A percentile compares a stretch with the other conserved stretches of the same genome.
phyloP scores from a whole-genome alignment of 1,284 basidiomycete species.

The Kalmanozyma brasiliensis region DNA sequence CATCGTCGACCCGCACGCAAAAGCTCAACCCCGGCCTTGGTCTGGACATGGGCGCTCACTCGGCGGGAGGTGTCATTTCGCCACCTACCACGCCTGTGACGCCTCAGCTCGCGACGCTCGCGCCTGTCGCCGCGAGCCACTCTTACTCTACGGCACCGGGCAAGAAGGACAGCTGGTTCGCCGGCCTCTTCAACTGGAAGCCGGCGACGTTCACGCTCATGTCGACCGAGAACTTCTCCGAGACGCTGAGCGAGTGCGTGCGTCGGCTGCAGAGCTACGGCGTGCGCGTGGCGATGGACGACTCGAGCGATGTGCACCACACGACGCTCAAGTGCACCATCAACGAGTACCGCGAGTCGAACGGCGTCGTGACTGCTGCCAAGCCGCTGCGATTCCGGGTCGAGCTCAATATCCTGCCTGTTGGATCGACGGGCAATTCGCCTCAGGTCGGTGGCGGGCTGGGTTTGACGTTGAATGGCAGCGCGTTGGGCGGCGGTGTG shows the following conservation, averaged over 20 bases:
- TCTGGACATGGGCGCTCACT: slow-evolving; percentile 40
- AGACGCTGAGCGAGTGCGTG: slow-evolving; percentile 76
- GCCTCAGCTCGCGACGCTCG: slow-evolving; percentile 14
- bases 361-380: slow-evolving; percentile 35
- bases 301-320: slow-evolving; percentile 65
- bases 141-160: slow-evolving; percentile 29
- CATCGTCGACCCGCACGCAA: slow-evolving; percentile 34
- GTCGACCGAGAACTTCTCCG: slow-evolving; percentile 71
- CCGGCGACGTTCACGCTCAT: slow-evolving; percentile 73
- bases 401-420: slow-evolving; percentile 61
- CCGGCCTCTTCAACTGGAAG: slow-evolving; percentile 87
- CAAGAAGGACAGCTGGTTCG: slow-evolving; percentile 84
- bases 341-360: slow-evolving; percentile 51
- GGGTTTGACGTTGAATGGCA: slow-evolving; percentile 30
- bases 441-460: slow-evolving; percentile 30
- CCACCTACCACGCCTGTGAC: slow-evolving; percentile 36
- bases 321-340: slow-evolving; percentile 56
- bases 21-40: slow-evolving; percentile 59
- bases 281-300: slow-evolving; percentile 75
- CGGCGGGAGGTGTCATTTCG: slow-evolving; percentile 10
- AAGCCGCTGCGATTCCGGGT: slow-evolving; percentile 65
- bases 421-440: slow-evolving; percentile 49
- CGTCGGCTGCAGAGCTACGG: slow-evolving; percentile 78
- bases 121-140: slow-evolving; percentile 8
- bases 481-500: slow-evolving; percentile 9